Base-by-base conservation (phyloP, 768 basidiomycete species). In the Leccinum variicolor region DNA sequence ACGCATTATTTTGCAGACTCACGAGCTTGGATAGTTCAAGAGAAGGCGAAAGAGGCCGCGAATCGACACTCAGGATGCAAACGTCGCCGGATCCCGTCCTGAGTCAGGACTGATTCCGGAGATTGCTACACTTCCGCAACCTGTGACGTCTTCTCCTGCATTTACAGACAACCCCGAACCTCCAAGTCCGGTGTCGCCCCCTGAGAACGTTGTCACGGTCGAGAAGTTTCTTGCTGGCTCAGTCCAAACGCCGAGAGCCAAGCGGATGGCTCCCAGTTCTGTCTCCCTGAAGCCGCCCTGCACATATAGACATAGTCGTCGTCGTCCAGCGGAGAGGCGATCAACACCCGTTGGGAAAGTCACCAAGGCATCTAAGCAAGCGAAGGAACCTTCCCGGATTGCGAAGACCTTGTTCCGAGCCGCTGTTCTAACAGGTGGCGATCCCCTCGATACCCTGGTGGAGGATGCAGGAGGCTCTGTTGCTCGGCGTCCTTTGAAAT, bases 41-140 rank as follows among this genome's bases (percentile, higher is more conserved):
- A 69, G 67, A 59, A 70, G 36, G 53, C 62, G 69, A 23, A 70
- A 62, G 51, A 69, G 69, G 29, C n/a, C 53, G 13, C 59, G n/a
- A 7, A 52, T 50, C 36, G 31, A 52, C n/a, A 15, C 28, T 33
- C 53, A 34, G 41, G 61, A 56, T 39, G 4, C 26, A 9, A 57
- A 14, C 3, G 52, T 59, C 14, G 15, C 23, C 6, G 28, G 5
- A n/a, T 43, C 19, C 15, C 29, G 50, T 15, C 13, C 52, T 19
- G 39, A 41, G n/a, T 41, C 39, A 5, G 46, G 43, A 29, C 39
- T 66, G 43, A 53, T 68, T 46, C 66, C 63, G 46, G 61, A 63
- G 21, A 60, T 73, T 21, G 51, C 59, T 17, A 50, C 53, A 13
- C 64, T 68, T 19, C 19, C 58, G 15, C 57, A 66, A 43, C 55